phyloP scores from a whole-genome alignment of 331 rosid species.

The Ulmus americana region DNA sequence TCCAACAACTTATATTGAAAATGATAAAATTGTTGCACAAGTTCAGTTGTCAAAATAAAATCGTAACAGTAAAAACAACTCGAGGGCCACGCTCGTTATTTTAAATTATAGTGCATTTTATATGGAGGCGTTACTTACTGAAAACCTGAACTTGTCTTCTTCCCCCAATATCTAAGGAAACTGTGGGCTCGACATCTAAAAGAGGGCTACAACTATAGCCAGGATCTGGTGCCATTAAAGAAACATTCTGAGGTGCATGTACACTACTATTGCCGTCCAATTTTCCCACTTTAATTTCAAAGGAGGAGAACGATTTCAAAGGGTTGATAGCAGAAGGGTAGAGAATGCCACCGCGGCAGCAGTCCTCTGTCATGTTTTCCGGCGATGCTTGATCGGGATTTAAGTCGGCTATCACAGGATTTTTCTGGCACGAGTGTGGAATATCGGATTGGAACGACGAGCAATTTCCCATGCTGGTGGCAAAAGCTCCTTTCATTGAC shows the following conservation, averaged over 20 bases:
- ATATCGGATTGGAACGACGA: conserved; percentile 34
- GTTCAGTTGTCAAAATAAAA: no score
- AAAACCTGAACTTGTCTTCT: conserved; percentile 54
- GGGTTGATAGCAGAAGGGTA: conserved; percentile 48
- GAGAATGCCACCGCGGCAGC: conserved; percentile 66
- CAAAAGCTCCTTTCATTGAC: conserved; percentile 76
- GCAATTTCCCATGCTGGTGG: conserved; percentile 56
- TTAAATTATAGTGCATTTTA: not conserved
- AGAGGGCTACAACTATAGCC: conserved; percentile 73
- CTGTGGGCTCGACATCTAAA: conserved; percentile 44
- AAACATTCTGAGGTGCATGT: conserved; percentile 46
- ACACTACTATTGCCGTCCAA: conserved; percentile 24
- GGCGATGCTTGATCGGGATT: conserved; percentile 27
- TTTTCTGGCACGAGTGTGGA: conserved; percentile 61
- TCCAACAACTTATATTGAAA: no score
- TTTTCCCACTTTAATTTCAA: conserved; percentile 57
- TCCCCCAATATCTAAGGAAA: conserved; percentile 47
- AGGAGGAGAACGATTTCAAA: conserved; percentile 50
- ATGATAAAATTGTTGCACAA: no score
- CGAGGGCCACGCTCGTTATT: not conserved
- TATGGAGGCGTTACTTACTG: conserved; percentile 42
- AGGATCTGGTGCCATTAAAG: conserved; percentile 65
- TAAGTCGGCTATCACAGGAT: conserved; percentile 54
- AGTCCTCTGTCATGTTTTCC: conserved; percentile 45
- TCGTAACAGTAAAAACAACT: not conserved